These are phyloP conservation scores for Leccinum uliginosum DNA, from an alignment of 768 basidiomycete species.

Conservation along the genomic window DNA sequence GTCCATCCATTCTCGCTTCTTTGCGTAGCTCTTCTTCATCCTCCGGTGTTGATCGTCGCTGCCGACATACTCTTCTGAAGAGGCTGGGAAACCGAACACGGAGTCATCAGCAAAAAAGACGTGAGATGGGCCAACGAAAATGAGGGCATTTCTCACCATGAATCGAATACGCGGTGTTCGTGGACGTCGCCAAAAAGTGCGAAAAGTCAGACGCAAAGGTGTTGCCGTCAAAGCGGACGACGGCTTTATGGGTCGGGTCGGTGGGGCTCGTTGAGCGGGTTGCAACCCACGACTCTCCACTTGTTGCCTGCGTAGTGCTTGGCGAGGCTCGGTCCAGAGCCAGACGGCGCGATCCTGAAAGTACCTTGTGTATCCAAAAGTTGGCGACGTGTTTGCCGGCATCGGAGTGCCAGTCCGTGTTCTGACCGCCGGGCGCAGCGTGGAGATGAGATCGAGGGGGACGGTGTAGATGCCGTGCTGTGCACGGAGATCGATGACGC, in stretches of 20 bases:
- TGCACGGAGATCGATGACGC: slow-evolving; percentile 73
- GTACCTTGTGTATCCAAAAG: slow-evolving; percentile 82
- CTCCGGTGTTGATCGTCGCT: slow-evolving; percentile 49
- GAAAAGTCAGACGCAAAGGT: slow-evolving; percentile 80
- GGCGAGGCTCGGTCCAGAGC: slow-evolving; percentile 76
- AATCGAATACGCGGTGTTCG: slow-evolving; percentile 71
- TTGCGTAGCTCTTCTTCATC: slow-evolving; percentile 57
- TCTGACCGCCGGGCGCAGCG: slow-evolving; percentile 70
- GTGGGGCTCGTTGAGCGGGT: slow-evolving; percentile 81
- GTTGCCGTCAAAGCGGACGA: slow-evolving; percentile 74
- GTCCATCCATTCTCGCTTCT: slow-evolving; percentile 78
- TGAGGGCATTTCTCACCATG: slow-evolving; percentile 44
- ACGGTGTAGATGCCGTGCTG: slow-evolving; percentile 74
- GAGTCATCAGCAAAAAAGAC: slow-evolving; percentile 17
- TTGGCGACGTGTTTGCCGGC: slow-evolving; percentile 64
- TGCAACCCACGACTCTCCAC: slow-evolving; percentile 87
- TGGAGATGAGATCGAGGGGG: slow-evolving; percentile 79
- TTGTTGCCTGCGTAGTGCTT: slow-evolving; percentile 70
- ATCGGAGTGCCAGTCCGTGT: slow-evolving; percentile 79
- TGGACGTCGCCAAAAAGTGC: slow-evolving; percentile 62
- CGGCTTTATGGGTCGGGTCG: slow-evolving; percentile 59
- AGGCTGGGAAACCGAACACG: slow-evolving; percentile 64
- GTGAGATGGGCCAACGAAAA: neutral
- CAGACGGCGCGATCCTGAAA: slow-evolving; percentile 76
- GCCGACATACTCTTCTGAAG: slow-evolving; percentile 51